Base-by-base conservation (phyloP, 2,329 filamentous ascomycete species). In the Fusarium ambrosium region DNA sequence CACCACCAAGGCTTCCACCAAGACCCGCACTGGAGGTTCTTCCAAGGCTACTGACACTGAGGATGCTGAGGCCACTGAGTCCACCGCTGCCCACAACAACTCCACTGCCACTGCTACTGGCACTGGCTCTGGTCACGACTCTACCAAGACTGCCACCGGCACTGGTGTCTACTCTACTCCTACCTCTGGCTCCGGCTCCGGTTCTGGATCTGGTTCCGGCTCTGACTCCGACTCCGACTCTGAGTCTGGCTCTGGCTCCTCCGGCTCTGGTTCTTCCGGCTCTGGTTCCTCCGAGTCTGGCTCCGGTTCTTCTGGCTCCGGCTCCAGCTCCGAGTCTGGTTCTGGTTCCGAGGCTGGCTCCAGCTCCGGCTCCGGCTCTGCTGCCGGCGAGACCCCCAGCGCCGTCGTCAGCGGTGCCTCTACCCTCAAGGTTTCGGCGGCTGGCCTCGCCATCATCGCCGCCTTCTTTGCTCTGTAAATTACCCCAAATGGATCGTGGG, bases 71-170 rank as follows among this genome's bases (percentile, higher is more conserved):
- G 89, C 83, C 67, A 88, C 86, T 73, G 45, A 29, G 45, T 64
- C 64, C 22, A 85, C 79, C 41, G 80, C 73, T 18, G 71, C 87
- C 86, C 81, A 88, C 67, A 81, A 89, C 77, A 84, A 90, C 75
- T 90, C 83, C 68, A 88, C 86, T 74, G 85, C 80, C 32, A 85
- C 88, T 48, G 80, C 81, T 55, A 90, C 86, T 81, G 84, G 89
- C 80, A 84, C 89, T 64, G 85, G 32, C 34, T 58, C 82, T 76
- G 90, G 88, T 85, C 85, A 37, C 45, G 65, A 60, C 9, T 58
- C 70, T 43, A 51, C 43, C 37, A 29, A 62, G 53, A 69, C 71
- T 60, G 66, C 66, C 32, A 73, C 69, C 10, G 74, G 58, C 22
- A 69, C 78, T 36, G 67, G 64, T 18, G 70, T 70, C 64, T 66